These are phyloP conservation scores for Anacardium occidentale DNA, from an alignment of 345 rosid genomes.

Conservation along the genomic window DNA sequence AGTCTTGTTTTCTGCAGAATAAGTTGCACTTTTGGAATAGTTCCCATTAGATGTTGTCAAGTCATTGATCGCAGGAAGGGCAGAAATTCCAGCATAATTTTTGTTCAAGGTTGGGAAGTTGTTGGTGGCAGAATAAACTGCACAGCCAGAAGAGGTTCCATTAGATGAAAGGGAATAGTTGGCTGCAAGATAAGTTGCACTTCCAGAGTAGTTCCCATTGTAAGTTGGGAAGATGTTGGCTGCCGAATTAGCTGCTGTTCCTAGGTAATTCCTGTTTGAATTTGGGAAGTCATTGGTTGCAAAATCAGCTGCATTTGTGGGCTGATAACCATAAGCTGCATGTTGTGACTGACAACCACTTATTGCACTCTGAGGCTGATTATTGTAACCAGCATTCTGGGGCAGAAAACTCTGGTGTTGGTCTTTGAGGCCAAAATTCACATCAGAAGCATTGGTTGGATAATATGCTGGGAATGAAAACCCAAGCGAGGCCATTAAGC, in stretches of 20 bases:
- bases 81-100: too few species aligned
- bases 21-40: not conserved
- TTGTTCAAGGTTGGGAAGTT: too few species aligned
- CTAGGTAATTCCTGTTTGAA: not conserved
- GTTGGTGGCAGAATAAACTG: too few species aligned
- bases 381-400: not conserved
- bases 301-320: not conserved
- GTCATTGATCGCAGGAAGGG: too few species aligned
- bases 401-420: not conserved
- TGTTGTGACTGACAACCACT: not conserved
- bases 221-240: too few species aligned
- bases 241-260: not conserved
- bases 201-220: too few species aligned
- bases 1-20: not conserved
- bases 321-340: not conserved
- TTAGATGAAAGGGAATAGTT: too few species aligned
- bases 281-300: not conserved
- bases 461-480: not conserved
- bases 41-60: too few species aligned
- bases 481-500: not conserved
- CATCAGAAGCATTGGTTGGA: conserved; percentile 1
- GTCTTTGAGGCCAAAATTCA: conserved; percentile 1
- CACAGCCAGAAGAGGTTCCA: too few species aligned
- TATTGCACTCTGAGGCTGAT: not conserved
- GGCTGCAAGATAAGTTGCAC: too few species aligned